Evolutionary conservation across 495 filamentous ascomycete species (phyloP), one percentile per base, ranked within the genome.

Genomic region (Elaphomyces granulatus): DNA sequence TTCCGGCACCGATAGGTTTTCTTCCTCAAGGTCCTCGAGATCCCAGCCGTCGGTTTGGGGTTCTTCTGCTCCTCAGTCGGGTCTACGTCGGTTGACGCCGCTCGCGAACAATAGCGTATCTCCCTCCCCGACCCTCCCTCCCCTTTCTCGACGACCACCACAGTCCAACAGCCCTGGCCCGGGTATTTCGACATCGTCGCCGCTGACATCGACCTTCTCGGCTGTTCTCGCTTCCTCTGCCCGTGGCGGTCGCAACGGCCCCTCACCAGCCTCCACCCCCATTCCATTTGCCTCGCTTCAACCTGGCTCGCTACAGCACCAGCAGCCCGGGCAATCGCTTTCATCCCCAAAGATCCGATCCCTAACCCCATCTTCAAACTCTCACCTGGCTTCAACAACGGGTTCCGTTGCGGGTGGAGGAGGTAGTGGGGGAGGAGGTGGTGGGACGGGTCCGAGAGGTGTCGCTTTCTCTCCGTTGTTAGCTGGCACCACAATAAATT

Each of bases 401-500:
- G 48, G 57, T 38, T 75, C 74, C 60, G 58, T 71, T 55, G 63
- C 70, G 55, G 72, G 67, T 63, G 70, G 69, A 61, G 71, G 67
- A 64, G 66, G 68, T 47, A 66, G 68, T 52, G 73, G 74, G 54
- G 73, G 75, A 68, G 75, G 72, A 49, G 58, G 68, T 60, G 64
- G 64, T 53, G 65, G 63, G 52, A 61, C 63, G 54, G 61, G 62
- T 53, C 64, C 72, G 37, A 68, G 75, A 62, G 64, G 68, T 38
- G 68, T 66, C 42, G 64, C 72, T 44, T 77, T 75, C 50, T 79
- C 77, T 58, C 77, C 77, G 48, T 67, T 77, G 32, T 63, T 76
- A 31, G 72, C 74, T 38, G 67, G 67, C 42, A 72, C 73, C 45
- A 78, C 67, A 40, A 61, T 77, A 48, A 75, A 68, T 45, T 79